Base-by-base conservation (phyloP, 108 stramenopile species). In the Discostella pseudostelligera region DNA sequence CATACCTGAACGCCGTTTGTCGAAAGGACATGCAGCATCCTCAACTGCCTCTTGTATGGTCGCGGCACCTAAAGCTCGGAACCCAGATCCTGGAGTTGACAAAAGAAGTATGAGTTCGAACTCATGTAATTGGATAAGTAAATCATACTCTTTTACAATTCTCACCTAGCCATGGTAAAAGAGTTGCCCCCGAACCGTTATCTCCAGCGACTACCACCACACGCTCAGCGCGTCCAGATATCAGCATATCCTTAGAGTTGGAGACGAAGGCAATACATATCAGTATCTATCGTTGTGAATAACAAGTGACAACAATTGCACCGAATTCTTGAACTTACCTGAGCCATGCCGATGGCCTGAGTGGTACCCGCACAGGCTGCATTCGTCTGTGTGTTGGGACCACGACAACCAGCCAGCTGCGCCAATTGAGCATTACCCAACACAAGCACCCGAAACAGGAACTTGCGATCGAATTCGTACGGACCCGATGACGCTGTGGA, bases 321-420 rank as follows among this genome's bases (percentile, higher is more conserved):
- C 11, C 3, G 22, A 22, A 25, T 21, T 14, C 3, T 10, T 26
- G 26, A 51, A 8, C 50, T 51, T 25, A 51, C 50, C 55, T 96
- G 90, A 9, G 96, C 97, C 85, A 98, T 93, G 56, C 89, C 95
- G 46, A 98, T 88, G 20, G 95, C 97, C 65, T 94, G 96, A 14
- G 97, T 97, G 20, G 97, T 95, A 22, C 97, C 97, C 24, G 95
- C 95, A 81, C 97, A 98, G 19, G 97, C 97, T 8, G 97, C 96
- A 78, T 98, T 98, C 11, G 95, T 97, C 69, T 98, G 97, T 42
- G 94, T 96, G 56, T 98, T 98, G 19, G 97, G 97, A 32, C 97
- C 97, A 16, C 93, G 81, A 56, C 95, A 96, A 43, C 93, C 93
- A 35, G 95, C 89, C 48, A 98, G 71, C 76, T 98, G 97, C 0